Evolutionary conservation across 2,329 filamentous ascomycete species (phyloP).

Genomic region (Penicillium hordei): DNA sequence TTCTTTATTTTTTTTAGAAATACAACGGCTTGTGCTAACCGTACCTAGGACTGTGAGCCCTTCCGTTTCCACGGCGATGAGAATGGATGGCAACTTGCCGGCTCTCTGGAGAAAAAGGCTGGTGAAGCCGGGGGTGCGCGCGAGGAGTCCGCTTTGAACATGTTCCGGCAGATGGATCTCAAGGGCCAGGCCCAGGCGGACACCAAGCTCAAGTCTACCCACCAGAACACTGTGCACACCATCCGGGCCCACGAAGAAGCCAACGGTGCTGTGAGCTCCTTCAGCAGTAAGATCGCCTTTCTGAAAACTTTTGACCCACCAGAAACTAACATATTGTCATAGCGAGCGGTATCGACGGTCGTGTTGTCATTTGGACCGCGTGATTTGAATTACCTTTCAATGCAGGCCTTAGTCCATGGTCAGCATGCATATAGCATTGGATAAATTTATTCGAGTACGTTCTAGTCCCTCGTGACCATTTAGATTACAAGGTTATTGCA

Average conservation of each 20-base stretch:
- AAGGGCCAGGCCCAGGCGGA: constrained; percentile 91
- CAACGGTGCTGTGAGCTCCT: constrained; percentile 67
- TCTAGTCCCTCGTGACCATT: background rate
- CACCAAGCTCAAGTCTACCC: constrained; percentile 89
- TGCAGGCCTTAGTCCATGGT: background rate
- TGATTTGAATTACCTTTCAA: constrained; percentile 33
- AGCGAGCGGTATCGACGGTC: constrained; percentile 81
- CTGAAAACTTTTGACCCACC: background rate
- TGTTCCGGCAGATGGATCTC: constrained; percentile 98
- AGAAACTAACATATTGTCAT: constrained; percentile 22
- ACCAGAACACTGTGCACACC: constrained; percentile 93
- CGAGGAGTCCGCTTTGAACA: constrained; percentile 93
- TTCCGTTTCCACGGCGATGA: constrained; percentile 82
- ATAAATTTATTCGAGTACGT: background rate
- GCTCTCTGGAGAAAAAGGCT: constrained; percentile 75
- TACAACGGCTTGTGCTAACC: constrained; percentile 3
- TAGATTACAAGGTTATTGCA: background rate
- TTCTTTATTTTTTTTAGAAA: constrained; percentile 6
- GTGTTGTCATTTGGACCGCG: constrained; percentile 74
- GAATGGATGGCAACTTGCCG: constrained; percentile 78
- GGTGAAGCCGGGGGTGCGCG: constrained; percentile 58
- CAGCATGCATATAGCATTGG: background rate
- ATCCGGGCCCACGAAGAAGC: constrained; percentile 72
- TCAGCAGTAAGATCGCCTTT: constrained; percentile 69
- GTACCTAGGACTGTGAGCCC: constrained; percentile 67